phyloP scores from a whole-genome alignment of 805 yeast species.

The Maudiozyma serrabonitensis region DNA sequence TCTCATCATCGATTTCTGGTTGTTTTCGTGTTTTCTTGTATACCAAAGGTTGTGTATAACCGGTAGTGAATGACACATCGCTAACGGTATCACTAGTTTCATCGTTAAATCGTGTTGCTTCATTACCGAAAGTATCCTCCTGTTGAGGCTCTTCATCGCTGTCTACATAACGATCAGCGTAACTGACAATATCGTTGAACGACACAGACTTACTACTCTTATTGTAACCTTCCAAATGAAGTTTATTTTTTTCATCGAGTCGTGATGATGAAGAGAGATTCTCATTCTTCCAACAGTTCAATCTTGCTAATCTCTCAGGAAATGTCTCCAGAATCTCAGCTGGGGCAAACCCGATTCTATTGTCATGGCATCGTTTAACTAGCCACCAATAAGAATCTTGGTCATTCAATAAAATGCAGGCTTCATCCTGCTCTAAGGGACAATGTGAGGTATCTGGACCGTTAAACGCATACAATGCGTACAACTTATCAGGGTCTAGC shows the following conservation, averaged over 20 bases:
- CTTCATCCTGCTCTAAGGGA: conserved; percentile 66
- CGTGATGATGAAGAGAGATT: conserved; percentile 30
- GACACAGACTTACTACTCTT: conserved; percentile 26
- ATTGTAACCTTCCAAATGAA: conserved; percentile 8
- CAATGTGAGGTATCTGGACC: conserved; percentile 95
- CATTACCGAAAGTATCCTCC: conserved; percentile 32
- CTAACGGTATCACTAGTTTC: conserved; percentile 26
- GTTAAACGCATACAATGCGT: conserved; percentile 76
- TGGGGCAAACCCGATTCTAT: conserved; percentile 87
- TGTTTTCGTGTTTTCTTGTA: conserved; percentile 14
- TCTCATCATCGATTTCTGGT: neutral
- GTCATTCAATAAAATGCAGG: conserved; percentile 75
- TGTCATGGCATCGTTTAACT: conserved; percentile 48
- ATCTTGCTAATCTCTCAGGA: conserved; percentile 80
- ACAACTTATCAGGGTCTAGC: conserved; percentile 70
- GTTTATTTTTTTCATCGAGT: neutral
- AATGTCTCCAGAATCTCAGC: conserved; percentile 92
- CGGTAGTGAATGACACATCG: conserved; percentile 27
- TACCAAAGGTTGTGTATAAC: conserved; percentile 21
- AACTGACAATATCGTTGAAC: conserved; percentile 27
- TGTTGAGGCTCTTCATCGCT: conserved; percentile 12
- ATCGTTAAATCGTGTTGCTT: conserved; percentile 22
- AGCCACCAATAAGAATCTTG: conserved; percentile 97
- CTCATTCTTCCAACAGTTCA: conserved; percentile 88
- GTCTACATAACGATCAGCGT: conserved; percentile 25